Evolutionary conservation across 1,284 basidiomycete species (phyloP).

Genomic region (Cutaneotrichosporon mucoides): DNA sequence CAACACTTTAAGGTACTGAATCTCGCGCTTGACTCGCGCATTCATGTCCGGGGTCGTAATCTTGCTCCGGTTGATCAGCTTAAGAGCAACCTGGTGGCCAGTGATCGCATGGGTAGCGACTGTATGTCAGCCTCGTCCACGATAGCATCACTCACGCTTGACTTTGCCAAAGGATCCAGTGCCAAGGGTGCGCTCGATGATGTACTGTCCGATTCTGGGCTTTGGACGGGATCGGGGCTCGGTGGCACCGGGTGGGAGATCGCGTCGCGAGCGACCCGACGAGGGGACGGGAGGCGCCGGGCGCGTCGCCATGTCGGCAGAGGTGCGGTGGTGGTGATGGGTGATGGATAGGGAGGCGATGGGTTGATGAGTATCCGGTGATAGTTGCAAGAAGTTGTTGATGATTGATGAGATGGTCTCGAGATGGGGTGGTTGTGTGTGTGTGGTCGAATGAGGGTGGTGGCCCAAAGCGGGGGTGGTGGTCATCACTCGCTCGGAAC

Average conservation of each 20-base stretch:
- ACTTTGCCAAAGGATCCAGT: slow-evolving; percentile 95
- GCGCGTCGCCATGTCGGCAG: slow-evolving; percentile 36
- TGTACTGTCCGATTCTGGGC: slow-evolving; percentile 50
- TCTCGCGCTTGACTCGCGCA: slow-evolving; percentile 87
- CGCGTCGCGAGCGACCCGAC: slow-evolving; percentile 13
- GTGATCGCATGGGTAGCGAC: slow-evolving; percentile 93
- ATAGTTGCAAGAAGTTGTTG: no score
- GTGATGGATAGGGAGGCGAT: not conserved
- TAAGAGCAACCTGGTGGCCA: slow-evolving; percentile 94
- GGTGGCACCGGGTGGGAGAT: slow-evolving; percentile 10
- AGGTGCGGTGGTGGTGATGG: not conserved
- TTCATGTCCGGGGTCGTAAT: slow-evolving; percentile 89
- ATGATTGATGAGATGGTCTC: no score
- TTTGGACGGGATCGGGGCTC: slow-evolving; percentile 27
- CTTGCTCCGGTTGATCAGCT: slow-evolving; percentile 92
- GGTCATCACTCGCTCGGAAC: no score
- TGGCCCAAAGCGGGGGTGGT: no score
- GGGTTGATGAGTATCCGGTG: not conserved
- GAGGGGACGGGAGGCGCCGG: slow-evolving; percentile 41
- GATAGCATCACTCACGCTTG: slow-evolving; percentile 67
- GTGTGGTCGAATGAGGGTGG: no score
- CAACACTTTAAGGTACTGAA: slow-evolving; percentile 88
- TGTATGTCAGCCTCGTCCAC: slow-evolving; percentile 41
- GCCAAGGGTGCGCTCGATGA: slow-evolving; percentile 54
- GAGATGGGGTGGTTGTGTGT: no score